Evolutionary conservation across 225 moss, liverwort and hornwort species (phyloP), one percentile per base, ranked within the genome.

Genomic region (Pleurozium schreberi): DNA sequence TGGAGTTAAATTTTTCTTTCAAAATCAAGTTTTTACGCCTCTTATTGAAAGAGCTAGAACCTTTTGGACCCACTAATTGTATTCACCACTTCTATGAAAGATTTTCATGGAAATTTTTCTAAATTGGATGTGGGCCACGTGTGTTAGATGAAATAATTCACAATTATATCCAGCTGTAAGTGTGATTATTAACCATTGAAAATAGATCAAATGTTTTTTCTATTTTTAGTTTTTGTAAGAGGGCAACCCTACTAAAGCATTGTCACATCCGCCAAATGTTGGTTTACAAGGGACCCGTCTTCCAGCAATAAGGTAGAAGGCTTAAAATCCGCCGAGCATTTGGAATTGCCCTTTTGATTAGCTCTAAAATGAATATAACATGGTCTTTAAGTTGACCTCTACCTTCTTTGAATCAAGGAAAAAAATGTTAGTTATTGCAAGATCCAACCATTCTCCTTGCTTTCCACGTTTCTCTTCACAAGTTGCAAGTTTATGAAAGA

Each of bases 21-120:
- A 5, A 31, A 49, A 31, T 74, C 0, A 0, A 18, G 0, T 47
- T 74, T 18, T 18, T 4, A 15, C 5, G 0, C 18, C 4, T 28
- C 6, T 11, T 45, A 6, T 30, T 73, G 10, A 45, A 73, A 45
- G 10, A 73, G 5, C 4, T 45, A 9, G 5, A 70, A 9, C 1
- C 1, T 70, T 5, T 26, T 70, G 3, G 9, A 22, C 2, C 10
- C n/a, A n/a, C n/a, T 45, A 17, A 28, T 0, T 16, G 2, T 43
- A 16, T 15, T 43, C 16, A 71, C 3, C 3, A 15, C 43, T 71
- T 71, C 5, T 3, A 27, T 16, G 16, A 27, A 27, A 71, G 1
- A 9, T 71, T 71, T 0, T 71, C 27, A 27, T 43, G 6, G 16
- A 27, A 43, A 1, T 43, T 71, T 43, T 2, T 27, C 5, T 43